Conservation (phyloP, 352 stramenopile genomes). For the Globisporangium irregulare region DNA sequence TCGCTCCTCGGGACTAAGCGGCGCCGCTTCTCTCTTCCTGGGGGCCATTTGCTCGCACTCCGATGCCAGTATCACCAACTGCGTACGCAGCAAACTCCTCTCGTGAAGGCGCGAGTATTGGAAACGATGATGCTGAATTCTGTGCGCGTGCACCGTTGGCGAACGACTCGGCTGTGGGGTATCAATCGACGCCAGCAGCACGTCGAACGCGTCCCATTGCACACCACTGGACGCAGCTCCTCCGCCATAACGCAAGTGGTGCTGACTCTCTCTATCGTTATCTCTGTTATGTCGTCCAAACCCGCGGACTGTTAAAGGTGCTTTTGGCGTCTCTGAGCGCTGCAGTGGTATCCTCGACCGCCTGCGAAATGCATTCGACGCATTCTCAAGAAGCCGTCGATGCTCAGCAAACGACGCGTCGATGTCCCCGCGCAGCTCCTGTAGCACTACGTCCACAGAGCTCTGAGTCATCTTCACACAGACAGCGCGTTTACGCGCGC, state of each 20-base stretch:
- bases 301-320: background rate
- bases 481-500: background rate
- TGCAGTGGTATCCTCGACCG: background rate
- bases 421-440: slow-evolving; percentile 9
- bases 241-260: background rate
- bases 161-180: background rate
- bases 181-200: slow-evolving; percentile 8
- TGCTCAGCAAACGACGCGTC: slow-evolving; percentile 10
- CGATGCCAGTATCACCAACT: slow-evolving; percentile 2
- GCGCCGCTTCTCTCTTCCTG: background rate
- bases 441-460: slow-evolving; percentile 7
- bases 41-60: background rate
- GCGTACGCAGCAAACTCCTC: slow-evolving; percentile 2
- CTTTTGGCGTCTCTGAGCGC: background rate
- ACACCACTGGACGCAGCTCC: background rate
- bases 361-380: background rate
- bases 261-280: background rate
- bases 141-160: background rate
- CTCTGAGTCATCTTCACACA: background rate
- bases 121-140: background rate
- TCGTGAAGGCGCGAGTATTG: background rate
- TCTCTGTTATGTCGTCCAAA: background rate
- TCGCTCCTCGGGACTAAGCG: background rate
- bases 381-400: slow-evolving; percentile 6
- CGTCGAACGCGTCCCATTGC: slow-evolving; percentile 3